Conservation (phyloP, 1,284 basidiomycete genomes). For the Pseudozyma sp. region DNA sequence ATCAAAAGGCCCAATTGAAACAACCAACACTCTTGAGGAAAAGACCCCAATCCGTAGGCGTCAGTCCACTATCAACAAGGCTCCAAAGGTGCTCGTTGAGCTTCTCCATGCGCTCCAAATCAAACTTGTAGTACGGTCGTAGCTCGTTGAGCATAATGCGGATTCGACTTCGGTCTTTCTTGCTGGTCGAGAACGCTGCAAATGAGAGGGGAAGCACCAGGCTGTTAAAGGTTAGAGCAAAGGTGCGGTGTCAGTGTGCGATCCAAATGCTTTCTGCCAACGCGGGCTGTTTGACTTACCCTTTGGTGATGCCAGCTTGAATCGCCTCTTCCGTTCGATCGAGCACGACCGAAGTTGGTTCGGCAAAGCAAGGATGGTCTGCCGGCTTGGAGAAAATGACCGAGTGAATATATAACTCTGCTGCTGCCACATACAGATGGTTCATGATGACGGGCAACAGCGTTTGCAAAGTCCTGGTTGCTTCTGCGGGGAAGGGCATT, state of each 20-base stretch:
- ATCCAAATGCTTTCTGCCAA: not conserved
- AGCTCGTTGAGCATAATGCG: slow-evolving; percentile 41
- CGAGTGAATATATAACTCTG: slow-evolving; percentile 49
- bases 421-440: slow-evolving; percentile 42
- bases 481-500: slow-evolving; percentile 37
- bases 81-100: slow-evolving; percentile 48
- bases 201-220: slow-evolving; percentile 40
- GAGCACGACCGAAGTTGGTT: slow-evolving; percentile 35
- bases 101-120: slow-evolving; percentile 42
- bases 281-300: slow-evolving; percentile 10
- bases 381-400: slow-evolving; percentile 48
- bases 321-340: slow-evolving; percentile 43
- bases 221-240: slow-evolving; percentile 3
- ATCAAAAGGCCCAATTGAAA: slow-evolving; percentile 49
- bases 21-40: slow-evolving; percentile 50
- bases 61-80: slow-evolving; percentile 41
- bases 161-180: slow-evolving; percentile 35
- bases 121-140: slow-evolving; percentile 49
- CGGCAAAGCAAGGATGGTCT: slow-evolving; percentile 37
- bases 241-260: not conserved
- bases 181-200: slow-evolving; percentile 34
- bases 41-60: slow-evolving; percentile 40
- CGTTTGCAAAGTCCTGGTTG: slow-evolving; percentile 31
- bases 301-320: slow-evolving; percentile 39
- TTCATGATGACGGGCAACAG: slow-evolving; percentile 41